Evolutionary conservation across 1,284 basidiomycete genomes (phyloP).

Genomic region (Trametes sp.): DNA sequence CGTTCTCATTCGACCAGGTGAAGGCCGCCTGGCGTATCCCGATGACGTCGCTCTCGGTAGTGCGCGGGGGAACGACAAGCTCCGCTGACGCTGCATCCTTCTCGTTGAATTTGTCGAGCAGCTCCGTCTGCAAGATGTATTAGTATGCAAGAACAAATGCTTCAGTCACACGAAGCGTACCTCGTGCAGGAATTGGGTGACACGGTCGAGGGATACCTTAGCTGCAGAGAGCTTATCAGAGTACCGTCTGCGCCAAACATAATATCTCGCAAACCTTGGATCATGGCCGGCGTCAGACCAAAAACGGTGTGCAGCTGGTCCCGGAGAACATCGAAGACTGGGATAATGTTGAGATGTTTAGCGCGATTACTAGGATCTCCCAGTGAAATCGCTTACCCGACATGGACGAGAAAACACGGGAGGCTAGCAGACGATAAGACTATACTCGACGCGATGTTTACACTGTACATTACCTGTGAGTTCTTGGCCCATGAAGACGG

Average conservation of each 20-base stretch:
- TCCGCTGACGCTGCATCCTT: conserved; percentile 33
- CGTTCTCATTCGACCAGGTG: conserved; percentile 47
- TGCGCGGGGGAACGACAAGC: conserved; percentile 31
- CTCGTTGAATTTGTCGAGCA: conserved; percentile 54
- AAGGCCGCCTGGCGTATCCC: conserved; percentile 51
- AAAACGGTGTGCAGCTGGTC: conserved; percentile 42
- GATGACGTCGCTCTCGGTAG: conserved; percentile 41
- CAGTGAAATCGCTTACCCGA: conserved; percentile 39
- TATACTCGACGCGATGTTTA: too few relatives aligned
- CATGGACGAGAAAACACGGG: conserved; percentile 52
- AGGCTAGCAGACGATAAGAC: conserved; percentile 36
- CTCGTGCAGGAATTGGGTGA: conserved; percentile 54
- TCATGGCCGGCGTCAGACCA: conserved; percentile 42
- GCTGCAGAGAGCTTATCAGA: conserved; percentile 33
- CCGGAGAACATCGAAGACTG: conserved; percentile 30
- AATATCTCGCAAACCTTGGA: conserved; percentile 40
- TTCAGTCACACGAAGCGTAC: conserved; percentile 35
- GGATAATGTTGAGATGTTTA: not conserved
- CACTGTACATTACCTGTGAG: conserved; percentile 31
- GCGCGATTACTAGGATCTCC: not conserved
- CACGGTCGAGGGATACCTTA: conserved; percentile 60
- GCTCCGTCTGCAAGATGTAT: conserved; percentile 48
- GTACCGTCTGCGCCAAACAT: not conserved
- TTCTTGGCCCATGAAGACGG: conserved; percentile 43
- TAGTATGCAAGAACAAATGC: not conserved